Conservation (phyloP, 73 alveolate species). For the Paramecium tetraurelia region DNA sequence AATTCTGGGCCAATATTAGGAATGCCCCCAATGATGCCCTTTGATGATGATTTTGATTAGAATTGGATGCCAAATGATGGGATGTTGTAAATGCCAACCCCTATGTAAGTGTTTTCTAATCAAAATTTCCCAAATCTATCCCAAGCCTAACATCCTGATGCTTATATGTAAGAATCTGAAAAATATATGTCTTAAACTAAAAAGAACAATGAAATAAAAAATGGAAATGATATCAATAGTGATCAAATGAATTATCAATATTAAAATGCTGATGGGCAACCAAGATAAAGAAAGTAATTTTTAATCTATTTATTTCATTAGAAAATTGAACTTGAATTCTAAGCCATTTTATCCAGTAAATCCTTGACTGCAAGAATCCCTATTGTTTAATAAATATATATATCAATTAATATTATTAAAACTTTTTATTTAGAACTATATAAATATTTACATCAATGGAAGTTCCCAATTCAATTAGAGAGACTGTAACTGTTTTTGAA, state of each 20-base stretch:
- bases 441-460: background rate
- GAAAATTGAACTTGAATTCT: background rate
- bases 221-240: background rate
- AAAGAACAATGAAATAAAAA: background rate
- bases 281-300: background rate
- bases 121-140: background rate
- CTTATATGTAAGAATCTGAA: background rate
- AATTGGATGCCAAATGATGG: background rate
- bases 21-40: background rate
- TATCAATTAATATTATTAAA: background rate
- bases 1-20: background rate
- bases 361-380: background rate
- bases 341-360: conserved; percentile 19
- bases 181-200: background rate
- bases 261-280: background rate
- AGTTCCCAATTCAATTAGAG: background rate
- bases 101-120: background rate
- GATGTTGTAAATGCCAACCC: background rate
- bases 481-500: background rate
- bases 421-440: background rate
- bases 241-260: background rate
- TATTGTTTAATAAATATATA: background rate
- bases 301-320: background rate
- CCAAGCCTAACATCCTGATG: background rate
- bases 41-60: background rate